Evolutionary conservation across 768 basidiomycete genomes (phyloP).

Genomic region (Scleroderma citrinum): DNA sequence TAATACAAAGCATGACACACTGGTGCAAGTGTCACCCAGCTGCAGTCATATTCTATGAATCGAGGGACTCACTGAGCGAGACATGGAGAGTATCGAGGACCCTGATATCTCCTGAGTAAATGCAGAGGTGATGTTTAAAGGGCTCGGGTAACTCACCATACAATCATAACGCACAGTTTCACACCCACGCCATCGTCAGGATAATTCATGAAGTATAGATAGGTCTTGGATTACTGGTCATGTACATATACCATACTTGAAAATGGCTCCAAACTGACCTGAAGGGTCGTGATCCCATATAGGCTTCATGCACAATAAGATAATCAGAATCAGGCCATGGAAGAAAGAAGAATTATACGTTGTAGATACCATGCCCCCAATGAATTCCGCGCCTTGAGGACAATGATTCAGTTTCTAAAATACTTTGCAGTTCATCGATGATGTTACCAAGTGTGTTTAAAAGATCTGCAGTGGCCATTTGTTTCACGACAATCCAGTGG

Average conservation of each 20-base stretch:
- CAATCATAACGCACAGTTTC: not conserved
- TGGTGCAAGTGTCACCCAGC: not conserved
- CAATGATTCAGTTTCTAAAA: too few relatives aligned
- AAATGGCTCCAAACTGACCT: not conserved
- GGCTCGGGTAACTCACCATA: not conserved
- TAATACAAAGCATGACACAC: slow-evolving; percentile 1
- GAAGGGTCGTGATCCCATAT: not conserved
- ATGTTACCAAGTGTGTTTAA: too few relatives aligned
- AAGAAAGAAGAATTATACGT: not conserved
- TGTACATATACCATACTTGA: not conserved
- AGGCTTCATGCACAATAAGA: not conserved
- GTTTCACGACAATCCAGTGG: too few relatives aligned
- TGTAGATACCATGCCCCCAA: not conserved
- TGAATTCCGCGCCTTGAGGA: too few relatives aligned
- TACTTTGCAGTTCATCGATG: too few relatives aligned
- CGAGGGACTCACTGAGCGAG: not conserved
- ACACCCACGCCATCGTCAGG: not conserved
- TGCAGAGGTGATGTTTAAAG: not conserved
- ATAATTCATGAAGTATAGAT: not conserved
- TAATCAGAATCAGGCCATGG: not conserved
- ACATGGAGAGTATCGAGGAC: not conserved
- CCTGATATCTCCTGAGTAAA: not conserved
- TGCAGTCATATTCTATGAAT: too few relatives aligned
- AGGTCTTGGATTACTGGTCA: not conserved
- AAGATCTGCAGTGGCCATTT: too few relatives aligned